These are phyloP conservation scores for Pyrenochaeta sp. DNA, from an alignment of 2,329 filamentous ascomycete genomes.

Conservation along the genomic window DNA sequence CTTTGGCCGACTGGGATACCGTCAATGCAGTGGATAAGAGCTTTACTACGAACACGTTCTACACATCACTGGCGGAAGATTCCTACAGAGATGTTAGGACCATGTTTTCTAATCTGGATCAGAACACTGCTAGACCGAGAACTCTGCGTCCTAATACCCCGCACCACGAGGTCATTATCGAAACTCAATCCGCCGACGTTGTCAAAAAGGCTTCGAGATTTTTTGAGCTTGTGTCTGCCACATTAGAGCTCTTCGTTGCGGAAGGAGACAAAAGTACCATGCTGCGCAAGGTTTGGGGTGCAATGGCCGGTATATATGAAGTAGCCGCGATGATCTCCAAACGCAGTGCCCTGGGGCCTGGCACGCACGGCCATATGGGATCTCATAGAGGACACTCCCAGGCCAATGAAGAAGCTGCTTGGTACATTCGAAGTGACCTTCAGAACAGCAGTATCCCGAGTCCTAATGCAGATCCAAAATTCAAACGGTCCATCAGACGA, in stretches of 20 bases:
- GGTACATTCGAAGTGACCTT: conserved; percentile 26
- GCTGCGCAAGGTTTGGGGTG: conserved; percentile 37
- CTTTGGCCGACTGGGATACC: conserved; percentile 8
- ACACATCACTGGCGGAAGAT: conserved; percentile 28
- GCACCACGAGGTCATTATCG: conserved; percentile 25
- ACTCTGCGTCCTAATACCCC: not conserved
- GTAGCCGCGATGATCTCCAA: conserved; percentile 5
- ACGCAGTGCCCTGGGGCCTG: conserved; percentile 5
- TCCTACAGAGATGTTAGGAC: conserved; percentile 10
- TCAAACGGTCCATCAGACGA: conserved; percentile 18
- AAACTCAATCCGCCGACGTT: conserved; percentile 19
- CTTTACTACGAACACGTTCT: conserved; percentile 36
- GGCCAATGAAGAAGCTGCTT: conserved; percentile 10
- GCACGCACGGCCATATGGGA: conserved; percentile 13
- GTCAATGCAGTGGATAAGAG: conserved; percentile 22
- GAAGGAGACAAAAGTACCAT: conserved; percentile 26
- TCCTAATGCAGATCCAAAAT: conserved; percentile 16
- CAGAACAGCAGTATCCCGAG: conserved; percentile 4
- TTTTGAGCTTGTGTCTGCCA: conserved; percentile 18
- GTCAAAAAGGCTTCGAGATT: conserved; percentile 14
- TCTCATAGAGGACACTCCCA: conserved; percentile 9
- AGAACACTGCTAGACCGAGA: not conserved
- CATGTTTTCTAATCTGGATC: conserved; percentile 3
- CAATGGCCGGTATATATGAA: conserved; percentile 24
- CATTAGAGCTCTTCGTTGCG: conserved; percentile 29